These are phyloP conservation scores for Xylaria flabelliformis DNA, from an alignment of 495 filamentous ascomycete genomes.

Conservation along the genomic window DNA sequence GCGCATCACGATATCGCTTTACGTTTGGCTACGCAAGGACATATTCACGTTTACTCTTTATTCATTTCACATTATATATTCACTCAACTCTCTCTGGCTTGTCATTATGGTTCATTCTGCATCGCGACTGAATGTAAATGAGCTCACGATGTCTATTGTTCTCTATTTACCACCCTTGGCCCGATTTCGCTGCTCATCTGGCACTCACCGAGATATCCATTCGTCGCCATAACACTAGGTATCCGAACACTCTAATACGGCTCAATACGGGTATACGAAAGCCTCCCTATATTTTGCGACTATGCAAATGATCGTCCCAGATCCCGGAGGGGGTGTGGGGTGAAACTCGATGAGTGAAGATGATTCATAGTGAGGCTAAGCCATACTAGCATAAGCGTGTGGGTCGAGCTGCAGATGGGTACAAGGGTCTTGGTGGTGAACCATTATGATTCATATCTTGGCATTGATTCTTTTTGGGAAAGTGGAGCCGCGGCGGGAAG, in stretches of 20 bases:
- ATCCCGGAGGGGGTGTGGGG: constrained; percentile 8
- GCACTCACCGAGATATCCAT: background rate
- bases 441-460: constrained; percentile 42
- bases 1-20: constrained; percentile 3
- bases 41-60: background rate
- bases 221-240: background rate
- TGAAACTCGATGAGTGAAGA: constrained; percentile 15
- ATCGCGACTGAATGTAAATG: constrained; percentile 18
- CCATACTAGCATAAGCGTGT: background rate
- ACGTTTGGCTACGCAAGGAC: background rate
- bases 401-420: background rate
- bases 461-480: background rate
- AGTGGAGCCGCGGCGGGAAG: background rate
- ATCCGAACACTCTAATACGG: background rate
- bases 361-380: constrained; percentile 27
- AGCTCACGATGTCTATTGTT: constrained; percentile 4
- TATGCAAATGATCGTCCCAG: background rate
- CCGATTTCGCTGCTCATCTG: background rate
- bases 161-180: background rate
- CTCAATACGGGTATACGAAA: background rate
- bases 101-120: constrained; percentile 26
- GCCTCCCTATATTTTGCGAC: background rate
- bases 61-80: constrained; percentile 11
- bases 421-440: constrained; percentile 19
- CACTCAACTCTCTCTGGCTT: background rate